Percentiles rank a stretch among this genome's conserved stretches.
These are phyloP conservation scores for Aspergillus pseudoterreus DNA, from an alignment of 2,329 filamentous ascomycete genomes.

Conservation along the genomic window DNA sequence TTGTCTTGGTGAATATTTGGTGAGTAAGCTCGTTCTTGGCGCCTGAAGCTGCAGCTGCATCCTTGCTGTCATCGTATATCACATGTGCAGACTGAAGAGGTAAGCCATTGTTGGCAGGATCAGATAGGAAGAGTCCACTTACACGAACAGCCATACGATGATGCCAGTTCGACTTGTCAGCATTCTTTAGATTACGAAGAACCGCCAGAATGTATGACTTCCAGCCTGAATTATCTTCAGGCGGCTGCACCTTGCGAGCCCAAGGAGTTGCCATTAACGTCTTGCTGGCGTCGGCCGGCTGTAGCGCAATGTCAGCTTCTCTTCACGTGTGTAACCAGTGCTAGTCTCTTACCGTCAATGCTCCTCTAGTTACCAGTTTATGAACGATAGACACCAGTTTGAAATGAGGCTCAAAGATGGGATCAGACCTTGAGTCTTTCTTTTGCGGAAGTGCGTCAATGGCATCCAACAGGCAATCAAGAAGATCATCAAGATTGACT, in stretches of 20 bases:
- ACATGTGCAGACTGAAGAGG: slow-evolving; percentile 52
- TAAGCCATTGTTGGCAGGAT: slow-evolving; percentile 30
- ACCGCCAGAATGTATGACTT: slow-evolving; percentile 60
- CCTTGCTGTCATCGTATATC: slow-evolving; percentile 55
- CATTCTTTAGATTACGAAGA: slow-evolving; percentile 56
- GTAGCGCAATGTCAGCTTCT: slow-evolving; percentile 14
- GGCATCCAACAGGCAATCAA: slow-evolving; percentile 56
- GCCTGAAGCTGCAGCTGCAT: slow-evolving; percentile 52
- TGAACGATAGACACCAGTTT: slow-evolving; percentile 79
- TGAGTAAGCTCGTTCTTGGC: slow-evolving; percentile 76
- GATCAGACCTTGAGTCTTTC: slow-evolving; percentile 61
- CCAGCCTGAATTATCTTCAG: slow-evolving; percentile 52
- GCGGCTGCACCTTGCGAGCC: slow-evolving; percentile 48
- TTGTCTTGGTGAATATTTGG: slow-evolving; percentile 90
- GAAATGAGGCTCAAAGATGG: slow-evolving; percentile 86
- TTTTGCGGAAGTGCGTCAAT: slow-evolving; percentile 60
- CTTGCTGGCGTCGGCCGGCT: slow-evolving; percentile 46
- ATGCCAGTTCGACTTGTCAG: slow-evolving; percentile 93
- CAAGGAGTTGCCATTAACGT: slow-evolving; percentile 53
- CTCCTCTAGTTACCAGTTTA: slow-evolving; percentile 64
- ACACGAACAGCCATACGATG: slow-evolving; percentile 83
- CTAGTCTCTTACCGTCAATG: slow-evolving; percentile 38
- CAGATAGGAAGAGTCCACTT: slow-evolving; percentile 19
- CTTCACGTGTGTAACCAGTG: background rate
- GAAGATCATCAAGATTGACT: slow-evolving; percentile 45